These are phyloP conservation scores for Neurospora discreta DNA, from an alignment of 495 filamentous ascomycete species.

Conservation along the genomic window DNA sequence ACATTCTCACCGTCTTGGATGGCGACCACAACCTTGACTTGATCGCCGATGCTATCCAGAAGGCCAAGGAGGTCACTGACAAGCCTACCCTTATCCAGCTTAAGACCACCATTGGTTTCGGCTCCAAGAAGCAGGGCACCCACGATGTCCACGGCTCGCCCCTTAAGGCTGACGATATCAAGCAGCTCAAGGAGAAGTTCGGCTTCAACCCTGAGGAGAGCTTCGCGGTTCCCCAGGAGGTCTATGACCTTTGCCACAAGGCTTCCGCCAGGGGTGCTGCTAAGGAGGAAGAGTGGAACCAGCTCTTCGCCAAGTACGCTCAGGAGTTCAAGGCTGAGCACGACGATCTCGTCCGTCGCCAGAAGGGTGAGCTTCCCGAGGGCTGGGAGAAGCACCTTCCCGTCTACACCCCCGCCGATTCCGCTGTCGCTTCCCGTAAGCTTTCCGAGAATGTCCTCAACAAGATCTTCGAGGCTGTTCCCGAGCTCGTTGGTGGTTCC, in stretches of 20 bases:
- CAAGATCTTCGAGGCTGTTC: conserved; percentile 71
- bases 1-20: conserved; percentile 72
- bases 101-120: conserved; percentile 95
- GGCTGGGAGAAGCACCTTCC: conserved; percentile 95
- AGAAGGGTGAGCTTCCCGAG: conserved; percentile 76
- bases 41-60: conserved; percentile 82
- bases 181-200: conserved; percentile 83
- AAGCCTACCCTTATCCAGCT: conserved; percentile 97
- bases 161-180: conserved; percentile 85
- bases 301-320: conserved; percentile 79
- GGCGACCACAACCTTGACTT: conserved; percentile 81
- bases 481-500: conserved; percentile 90
- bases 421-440: conserved; percentile 83
- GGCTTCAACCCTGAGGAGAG: conserved; percentile 91
- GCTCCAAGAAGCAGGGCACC: conserved; percentile 87
- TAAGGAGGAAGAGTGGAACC: conserved; percentile 89
- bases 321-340: conserved; percentile 62
- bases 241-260: conserved; percentile 84
- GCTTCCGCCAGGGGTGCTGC: conserved; percentile 75
- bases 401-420: conserved; percentile 77
- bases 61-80: conserved; percentile 77
- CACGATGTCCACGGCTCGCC: conserved; percentile 91
- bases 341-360: conserved; percentile 72
- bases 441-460: conserved; percentile 88
- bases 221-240: conserved; percentile 89